Evolutionary conservation across 169 alveolate genomes (phyloP).

Genomic region (Perkinsus chesapeaki): DNA sequence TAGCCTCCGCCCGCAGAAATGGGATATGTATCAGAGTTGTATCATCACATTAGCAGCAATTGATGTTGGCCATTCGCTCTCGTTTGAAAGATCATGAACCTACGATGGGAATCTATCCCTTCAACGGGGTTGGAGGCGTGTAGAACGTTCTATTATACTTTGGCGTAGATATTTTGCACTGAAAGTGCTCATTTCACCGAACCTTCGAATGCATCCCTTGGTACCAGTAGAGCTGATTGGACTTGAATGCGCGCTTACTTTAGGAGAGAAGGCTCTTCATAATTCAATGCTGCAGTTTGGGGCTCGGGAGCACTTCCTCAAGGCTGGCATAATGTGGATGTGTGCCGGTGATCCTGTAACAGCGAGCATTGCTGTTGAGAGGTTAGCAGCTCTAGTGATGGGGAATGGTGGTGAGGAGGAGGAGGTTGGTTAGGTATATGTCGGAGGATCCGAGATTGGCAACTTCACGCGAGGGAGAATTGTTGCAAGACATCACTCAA

Average conservation of each 20-base stretch:
- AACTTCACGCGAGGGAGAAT: constrained; percentile 5
- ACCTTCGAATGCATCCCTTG: background rate
- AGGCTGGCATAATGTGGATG: constrained; percentile 41
- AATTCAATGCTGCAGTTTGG: constrained; percentile 32
- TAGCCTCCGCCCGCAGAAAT: no score
- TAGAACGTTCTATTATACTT: no score
- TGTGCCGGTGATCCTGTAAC: constrained; percentile 31
- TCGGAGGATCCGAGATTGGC: background rate
- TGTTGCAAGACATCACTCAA: background rate
- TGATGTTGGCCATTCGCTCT: no score
- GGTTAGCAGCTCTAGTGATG: background rate
- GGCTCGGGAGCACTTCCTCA: constrained; percentile 38
- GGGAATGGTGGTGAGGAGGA: background rate
- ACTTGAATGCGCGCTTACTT: background rate
- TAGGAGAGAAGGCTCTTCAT: constrained; percentile 28
- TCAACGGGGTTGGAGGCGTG: no score
- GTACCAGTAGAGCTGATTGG: background rate
- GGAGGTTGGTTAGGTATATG: background rate
- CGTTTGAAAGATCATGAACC: no score
- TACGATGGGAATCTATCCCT: no score
- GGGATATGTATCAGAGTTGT: no score
- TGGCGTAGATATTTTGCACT: no score
- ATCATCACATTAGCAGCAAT: no score
- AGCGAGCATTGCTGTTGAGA: constrained; percentile 2
- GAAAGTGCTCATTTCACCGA: background rate